Conservation (phyloP, 179 eudicot species). For the Silene noctiflora region DNA sequence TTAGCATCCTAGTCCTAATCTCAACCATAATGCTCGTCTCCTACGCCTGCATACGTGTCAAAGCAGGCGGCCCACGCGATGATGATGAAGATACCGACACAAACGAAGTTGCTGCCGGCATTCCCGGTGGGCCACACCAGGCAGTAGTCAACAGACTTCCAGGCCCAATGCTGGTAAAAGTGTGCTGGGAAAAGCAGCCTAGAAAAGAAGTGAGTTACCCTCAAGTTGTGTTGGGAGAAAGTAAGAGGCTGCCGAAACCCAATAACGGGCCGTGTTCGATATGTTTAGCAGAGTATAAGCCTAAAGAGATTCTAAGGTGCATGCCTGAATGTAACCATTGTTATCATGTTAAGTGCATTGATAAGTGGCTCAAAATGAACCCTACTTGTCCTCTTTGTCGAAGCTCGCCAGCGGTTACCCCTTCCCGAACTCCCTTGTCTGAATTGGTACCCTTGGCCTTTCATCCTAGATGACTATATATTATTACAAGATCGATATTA, state of each 20-base stretch:
- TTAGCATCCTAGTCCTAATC: constrained; percentile 37
- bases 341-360: constrained; percentile 37
- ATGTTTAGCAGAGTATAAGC: constrained; percentile 32
- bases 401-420: constrained; percentile 32
- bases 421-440: constrained; percentile 27
- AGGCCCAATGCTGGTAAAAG: constrained; percentile 27
- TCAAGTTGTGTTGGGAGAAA: constrained; percentile 32
- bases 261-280: constrained; percentile 40
- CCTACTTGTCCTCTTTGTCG: constrained; percentile 41
- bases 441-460: constrained; percentile 34
- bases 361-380: constrained; percentile 36
- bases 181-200: constrained; percentile 21
- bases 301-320: constrained; percentile 33
- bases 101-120: too few relatives aligned
- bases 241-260: constrained; percentile 37
- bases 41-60: constrained; percentile 38
- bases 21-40: constrained; percentile 39
- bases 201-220: constrained; percentile 14
- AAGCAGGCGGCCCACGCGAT: constrained; percentile 1
- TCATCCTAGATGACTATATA: constrained; percentile 25
- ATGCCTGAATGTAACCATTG: constrained; percentile 44
- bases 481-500: too few relatives aligned
- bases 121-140: too few relatives aligned
- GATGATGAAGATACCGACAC: too few relatives aligned
- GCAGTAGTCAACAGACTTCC: constrained; percentile 17